phyloP scores from a whole-genome alignment of 768 basidiomycete genomes.

The Gymnopilus dilepis region DNA sequence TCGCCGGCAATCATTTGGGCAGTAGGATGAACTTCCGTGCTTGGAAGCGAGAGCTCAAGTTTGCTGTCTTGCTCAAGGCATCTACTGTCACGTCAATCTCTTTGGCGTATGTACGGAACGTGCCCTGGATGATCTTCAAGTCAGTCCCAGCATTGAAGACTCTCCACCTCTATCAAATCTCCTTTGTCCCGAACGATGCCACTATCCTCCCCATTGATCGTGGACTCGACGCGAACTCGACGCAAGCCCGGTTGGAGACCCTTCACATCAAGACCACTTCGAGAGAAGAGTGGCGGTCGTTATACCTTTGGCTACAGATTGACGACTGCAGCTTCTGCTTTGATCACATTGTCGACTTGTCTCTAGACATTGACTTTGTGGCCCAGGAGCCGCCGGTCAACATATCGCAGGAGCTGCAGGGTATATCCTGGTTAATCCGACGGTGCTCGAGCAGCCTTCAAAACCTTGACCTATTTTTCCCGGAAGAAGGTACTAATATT shows the following conservation, averaged over 20 bases:
- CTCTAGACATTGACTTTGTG: background rate
- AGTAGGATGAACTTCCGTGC: conserved; percentile 16
- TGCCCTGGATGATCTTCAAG: conserved; percentile 12
- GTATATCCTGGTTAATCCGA: background rate
- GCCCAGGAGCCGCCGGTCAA: background rate
- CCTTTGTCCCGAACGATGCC: background rate
- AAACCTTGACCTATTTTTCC: background rate
- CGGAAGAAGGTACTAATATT: background rate
- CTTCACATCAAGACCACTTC: background rate
- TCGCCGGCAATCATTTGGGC: conserved; percentile 1
- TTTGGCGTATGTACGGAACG: conserved; percentile 11
- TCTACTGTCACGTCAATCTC: conserved; percentile 11
- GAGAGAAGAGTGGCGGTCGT: conserved; percentile 12
- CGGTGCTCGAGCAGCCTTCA: background rate
- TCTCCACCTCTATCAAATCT: background rate
- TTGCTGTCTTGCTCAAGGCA: conserved; percentile 6
- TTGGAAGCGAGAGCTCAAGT: conserved; percentile 10
- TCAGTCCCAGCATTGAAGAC: conserved; percentile 11
- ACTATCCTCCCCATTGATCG: background rate
- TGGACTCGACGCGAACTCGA: background rate
- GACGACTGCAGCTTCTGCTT: conserved; percentile 3
- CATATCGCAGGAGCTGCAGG: background rate
- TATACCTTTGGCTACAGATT: conserved; percentile 16
- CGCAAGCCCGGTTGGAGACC: background rate
- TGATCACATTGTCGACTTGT: background rate